phyloP scores from a whole-genome alignment of 2,329 filamentous ascomycete genomes.

The Aureobasidium sp. region DNA sequence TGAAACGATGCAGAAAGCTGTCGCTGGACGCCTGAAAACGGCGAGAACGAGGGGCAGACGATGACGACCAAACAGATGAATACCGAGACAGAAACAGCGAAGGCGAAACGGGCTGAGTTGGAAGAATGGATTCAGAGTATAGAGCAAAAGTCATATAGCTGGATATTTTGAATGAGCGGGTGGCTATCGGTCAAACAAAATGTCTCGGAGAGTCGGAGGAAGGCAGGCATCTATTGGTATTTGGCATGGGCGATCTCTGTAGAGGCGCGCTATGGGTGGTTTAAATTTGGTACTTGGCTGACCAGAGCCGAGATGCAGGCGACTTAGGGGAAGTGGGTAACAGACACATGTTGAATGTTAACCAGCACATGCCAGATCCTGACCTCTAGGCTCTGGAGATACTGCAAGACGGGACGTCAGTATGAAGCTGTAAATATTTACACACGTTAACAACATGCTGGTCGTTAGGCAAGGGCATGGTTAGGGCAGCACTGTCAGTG shows the following conservation, averaged over 20 bases:
- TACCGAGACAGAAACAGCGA: constrained; percentile 5
- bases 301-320: constrained; percentile 3
- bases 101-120: neutral
- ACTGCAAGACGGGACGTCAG: neutral
- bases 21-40: constrained; percentile 9
- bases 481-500: no score
- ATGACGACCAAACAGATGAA: neutral
- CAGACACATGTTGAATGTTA: neutral
- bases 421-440: neutral
- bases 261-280: constrained; percentile 4
- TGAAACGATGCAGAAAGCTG: constrained; percentile 11
- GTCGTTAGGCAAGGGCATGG: neutral
- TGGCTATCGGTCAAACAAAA: neutral
- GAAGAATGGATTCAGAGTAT: neutral
- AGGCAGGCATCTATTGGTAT: neutral
- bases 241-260: neutral
- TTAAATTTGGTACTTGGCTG: constrained; percentile 8
- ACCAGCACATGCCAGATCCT: neutral
- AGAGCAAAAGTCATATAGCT: neutral
- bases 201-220: neutral
- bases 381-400: neutral
- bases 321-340: neutral
- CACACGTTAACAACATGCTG: neutral
- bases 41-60: neutral
- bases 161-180: neutral